Base-by-base conservation (phyloP, 345 rosid species). In the Lenwebbia sp. region DNA sequence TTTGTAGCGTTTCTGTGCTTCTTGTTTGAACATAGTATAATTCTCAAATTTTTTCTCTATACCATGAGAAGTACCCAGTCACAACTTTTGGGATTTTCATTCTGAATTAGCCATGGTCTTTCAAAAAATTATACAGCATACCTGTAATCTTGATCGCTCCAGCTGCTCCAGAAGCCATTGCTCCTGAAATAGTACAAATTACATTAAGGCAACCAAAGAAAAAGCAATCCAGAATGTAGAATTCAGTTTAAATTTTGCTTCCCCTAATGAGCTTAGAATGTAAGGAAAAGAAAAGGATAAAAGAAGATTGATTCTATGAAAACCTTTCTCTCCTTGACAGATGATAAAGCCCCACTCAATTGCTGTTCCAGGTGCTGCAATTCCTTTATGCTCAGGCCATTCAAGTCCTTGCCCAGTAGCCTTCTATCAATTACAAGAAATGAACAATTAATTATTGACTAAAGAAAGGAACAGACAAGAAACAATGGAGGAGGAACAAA, bases 251-350 rank as follows among this genome's bases (percentile, higher is more conserved):
- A 30, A 70, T 19, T 70, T 70, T 70, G 81, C 26, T 37, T 9
- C 81, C 40, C 47, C 47, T 70, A 70, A 19, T 19, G 81, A 70
- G 47, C 47, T 70, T 70, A 44, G 19, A 62, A 40, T 30, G 37
- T 58, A 25, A 54, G 19, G 54, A 47, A 25, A 76, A 15, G 65
- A 86, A 81, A 21, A 85, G 74, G 10, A 40, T 54, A 58, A 49
- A 54, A 44, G 49, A 56, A 55, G 78, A 82, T 21, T 19, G 40
- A 21, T 11, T 30, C 7, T 62, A 41, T 17, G 25, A 15, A 56
- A 74, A 96, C 98, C 96, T 95, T 97, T 84, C 87, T 94, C 90
- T 93, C 96, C 91, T 94, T 95, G 55, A 95, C 97, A 50, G 94
- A 91, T 26, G 88, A 83, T 89, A 95, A 85, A 2, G 96, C 93